Base-by-base conservation (phyloP, 2,329 filamentous ascomycete species). In the Pestalotiopsis sp. region DNA sequence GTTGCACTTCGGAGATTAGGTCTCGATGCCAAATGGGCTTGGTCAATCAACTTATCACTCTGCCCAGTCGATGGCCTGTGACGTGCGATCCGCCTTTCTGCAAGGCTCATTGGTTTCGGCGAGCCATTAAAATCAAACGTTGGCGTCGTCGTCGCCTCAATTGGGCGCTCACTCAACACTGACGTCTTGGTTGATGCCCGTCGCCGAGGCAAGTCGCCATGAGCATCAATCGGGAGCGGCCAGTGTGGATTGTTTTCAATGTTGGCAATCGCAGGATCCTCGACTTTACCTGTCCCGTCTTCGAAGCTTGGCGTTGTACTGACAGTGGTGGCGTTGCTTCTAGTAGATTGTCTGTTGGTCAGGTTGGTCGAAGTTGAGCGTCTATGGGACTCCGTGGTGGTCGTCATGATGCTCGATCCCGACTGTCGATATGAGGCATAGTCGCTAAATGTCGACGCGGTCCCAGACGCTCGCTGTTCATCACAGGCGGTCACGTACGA, bases 11-110 rank as follows among this genome's bases (percentile, higher is more conserved):
- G n/a, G 59, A 12, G 52, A 20, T 67, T 63, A 11, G 66, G 49
- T 39, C 58, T 62, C n/a, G 56, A 20, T n/a, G 71, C 65, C 38
- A 45, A 66, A 31, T 69, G 67, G 38, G 73, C 69, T 49, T 69
- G 70, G 39, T 74, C 71, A n/a, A 77, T 62, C 52, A 75, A 72
- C 49, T 72, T 71, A 57, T 71, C 20, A 36, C 69, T 74, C 67
- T 73, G 73, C 52, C 73, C 73, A 38, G 68, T 70, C 13, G 74
- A 72, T 57, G 71, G 74, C 17, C 71, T 71, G 60, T 73, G 73
- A 20, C 74, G 71, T 36, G 71, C 74, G 41, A 73, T 69, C 31
- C 75, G 71, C 45, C 72, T 70, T 63, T 74, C 73, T 4, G 71
- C 25, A 17, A 76, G 73, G 41, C 69, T 73, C 67, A 63, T 31